phyloP scores from a whole-genome alignment of 2,329 filamentous ascomycete genomes.

The Colletotrichum truncatum region DNA sequence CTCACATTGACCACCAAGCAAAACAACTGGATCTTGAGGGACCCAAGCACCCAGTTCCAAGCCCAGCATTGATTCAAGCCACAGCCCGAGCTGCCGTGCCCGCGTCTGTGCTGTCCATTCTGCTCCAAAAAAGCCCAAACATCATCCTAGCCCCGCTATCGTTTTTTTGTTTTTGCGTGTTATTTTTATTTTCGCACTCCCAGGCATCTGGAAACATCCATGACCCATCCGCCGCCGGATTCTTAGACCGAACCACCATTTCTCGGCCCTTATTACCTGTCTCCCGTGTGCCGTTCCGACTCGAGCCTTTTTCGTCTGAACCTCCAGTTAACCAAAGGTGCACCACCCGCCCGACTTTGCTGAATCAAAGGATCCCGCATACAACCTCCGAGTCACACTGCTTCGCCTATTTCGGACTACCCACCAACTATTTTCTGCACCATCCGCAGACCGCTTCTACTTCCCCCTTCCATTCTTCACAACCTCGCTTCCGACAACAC shows the following conservation, averaged over 20 bases:
- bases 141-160: conserved; percentile 20
- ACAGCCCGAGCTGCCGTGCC: conserved; percentile 6
- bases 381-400: background rate
- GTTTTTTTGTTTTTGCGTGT: background rate
- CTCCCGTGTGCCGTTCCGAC: conserved; percentile 4
- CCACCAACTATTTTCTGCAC: conserved; percentile 11
- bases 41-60: background rate
- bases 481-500: conserved; percentile 23
- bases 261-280: conserved; percentile 20
- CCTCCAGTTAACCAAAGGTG: conserved; percentile 2
- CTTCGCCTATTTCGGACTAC: conserved; percentile 20
- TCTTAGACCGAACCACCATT: conserved; percentile 6
- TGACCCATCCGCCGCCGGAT: conserved; percentile 25
- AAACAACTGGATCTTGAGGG: background rate
- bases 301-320: conserved; percentile 27
- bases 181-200: background rate
- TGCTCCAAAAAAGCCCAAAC: conserved; percentile 10
- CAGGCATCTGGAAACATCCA: conserved; percentile 29
- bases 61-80: background rate
- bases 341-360: background rate
- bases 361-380: conserved; percentile 10
- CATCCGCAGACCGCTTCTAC: conserved; percentile 6
- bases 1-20: background rate
- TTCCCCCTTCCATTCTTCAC: conserved; percentile 11
- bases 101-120: background rate